Evolutionary conservation across 2,329 filamentous ascomycete genomes (phyloP).

Genomic region (Magnaporthales sp.): DNA sequence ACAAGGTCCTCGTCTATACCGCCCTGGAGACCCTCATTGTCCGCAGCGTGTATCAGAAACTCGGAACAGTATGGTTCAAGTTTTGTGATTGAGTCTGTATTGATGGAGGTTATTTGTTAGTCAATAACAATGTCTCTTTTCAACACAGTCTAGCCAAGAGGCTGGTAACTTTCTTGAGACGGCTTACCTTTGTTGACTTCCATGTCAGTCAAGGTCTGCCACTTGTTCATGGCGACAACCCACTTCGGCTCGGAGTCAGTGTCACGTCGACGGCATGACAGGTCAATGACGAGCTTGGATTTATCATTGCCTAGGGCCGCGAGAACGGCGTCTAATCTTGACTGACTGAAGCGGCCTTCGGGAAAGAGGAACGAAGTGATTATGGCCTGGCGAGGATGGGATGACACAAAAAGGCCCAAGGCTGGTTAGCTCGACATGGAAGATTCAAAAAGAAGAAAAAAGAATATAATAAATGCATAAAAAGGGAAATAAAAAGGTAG

Average conservation of each 20-base stretch:
- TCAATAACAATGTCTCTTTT: neutral
- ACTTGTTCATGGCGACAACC: slow-evolving; percentile 99
- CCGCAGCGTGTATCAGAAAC: slow-evolving; percentile 93
- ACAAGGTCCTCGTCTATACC: slow-evolving; percentile 88
- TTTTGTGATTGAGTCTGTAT: slow-evolving; percentile 63
- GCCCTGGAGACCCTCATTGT: slow-evolving; percentile 87
- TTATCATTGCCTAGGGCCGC: slow-evolving; percentile 64
- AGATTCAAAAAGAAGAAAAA: neutral
- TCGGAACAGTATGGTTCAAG: slow-evolving; percentile 92
- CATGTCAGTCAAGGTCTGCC: slow-evolving; percentile 97
- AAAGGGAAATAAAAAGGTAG: neutral
- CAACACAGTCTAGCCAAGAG: neutral
- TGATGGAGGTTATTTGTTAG: neutral
- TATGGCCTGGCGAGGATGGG: slow-evolving; percentile 60
- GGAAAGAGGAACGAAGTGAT: slow-evolving; percentile 95
- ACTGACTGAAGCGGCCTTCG: slow-evolving; percentile 68
- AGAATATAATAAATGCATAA: neutral
- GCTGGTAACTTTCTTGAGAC: neutral
- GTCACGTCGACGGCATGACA: slow-evolving; percentile 65
- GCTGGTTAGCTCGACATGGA: no score
- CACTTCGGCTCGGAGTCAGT: slow-evolving; percentile 53
- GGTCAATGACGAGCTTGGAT: slow-evolving; percentile 81
- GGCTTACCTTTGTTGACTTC: slow-evolving; percentile 73
- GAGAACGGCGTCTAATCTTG: slow-evolving; percentile 67
- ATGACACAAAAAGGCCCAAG: slow-evolving; percentile 21